A percentile compares a stretch with the other conserved stretches of the same genome.
Conservation (phyloP, 768 basidiomycete genomes). For the Lactarius hengduanensis region DNA sequence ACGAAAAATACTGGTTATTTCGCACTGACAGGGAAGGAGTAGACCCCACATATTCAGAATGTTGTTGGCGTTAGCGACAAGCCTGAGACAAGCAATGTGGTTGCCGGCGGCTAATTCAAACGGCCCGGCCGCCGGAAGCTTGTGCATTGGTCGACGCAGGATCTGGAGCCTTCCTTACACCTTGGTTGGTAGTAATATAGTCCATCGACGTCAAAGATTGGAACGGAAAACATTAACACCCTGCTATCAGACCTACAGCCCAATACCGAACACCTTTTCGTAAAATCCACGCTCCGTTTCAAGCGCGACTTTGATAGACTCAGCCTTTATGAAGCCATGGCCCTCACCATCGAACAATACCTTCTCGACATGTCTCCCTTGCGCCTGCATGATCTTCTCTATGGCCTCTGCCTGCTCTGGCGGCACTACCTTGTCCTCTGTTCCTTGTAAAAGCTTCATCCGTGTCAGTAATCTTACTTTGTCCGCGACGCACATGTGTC, state of each 20-base stretch:
- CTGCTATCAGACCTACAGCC: not conserved
- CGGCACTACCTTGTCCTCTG: conserved; percentile 60
- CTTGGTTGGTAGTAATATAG: not conserved
- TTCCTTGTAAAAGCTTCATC: conserved; percentile 5
- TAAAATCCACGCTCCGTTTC: conserved; percentile 57
- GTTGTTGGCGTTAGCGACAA: too few relatives aligned
- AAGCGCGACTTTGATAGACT: conserved; percentile 52
- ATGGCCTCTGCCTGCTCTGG: conserved; percentile 70
- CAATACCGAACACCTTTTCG: conserved; percentile 40
- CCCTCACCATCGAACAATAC: conserved; percentile 64
- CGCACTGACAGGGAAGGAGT: too few relatives aligned
- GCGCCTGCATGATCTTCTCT: conserved; percentile 19
- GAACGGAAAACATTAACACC: not conserved
- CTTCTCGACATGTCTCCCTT: conserved; percentile 51
- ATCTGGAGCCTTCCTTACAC: not conserved
- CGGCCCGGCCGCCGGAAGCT: too few relatives aligned
- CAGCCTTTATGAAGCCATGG: conserved; percentile 59
- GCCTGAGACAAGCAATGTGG: too few relatives aligned
- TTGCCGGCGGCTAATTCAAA: too few relatives aligned
- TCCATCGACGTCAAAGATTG: not conserved
- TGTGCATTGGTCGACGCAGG: not conserved
- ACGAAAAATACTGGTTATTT: too few relatives aligned
- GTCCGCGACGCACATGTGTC: not conserved
- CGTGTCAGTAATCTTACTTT: conserved; percentile 27
- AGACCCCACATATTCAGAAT: too few relatives aligned